phyloP scores from a whole-genome alignment of 371 early-diverging fungal genomes.

The Syncephalis fuscata region DNA sequence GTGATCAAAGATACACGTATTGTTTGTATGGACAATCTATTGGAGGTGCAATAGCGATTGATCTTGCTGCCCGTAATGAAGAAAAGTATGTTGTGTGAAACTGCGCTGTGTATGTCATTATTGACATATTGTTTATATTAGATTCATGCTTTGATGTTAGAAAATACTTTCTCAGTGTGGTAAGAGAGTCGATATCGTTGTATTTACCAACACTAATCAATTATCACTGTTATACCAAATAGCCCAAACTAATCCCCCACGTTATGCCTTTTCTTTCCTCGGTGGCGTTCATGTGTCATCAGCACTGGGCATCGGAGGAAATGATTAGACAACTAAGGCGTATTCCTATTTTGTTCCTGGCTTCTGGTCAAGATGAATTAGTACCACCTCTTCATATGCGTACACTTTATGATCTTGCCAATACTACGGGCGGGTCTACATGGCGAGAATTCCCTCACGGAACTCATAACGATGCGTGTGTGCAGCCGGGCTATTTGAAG shows the following conservation, averaged over 20 bases:
- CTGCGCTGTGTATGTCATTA: background rate
- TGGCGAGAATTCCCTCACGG: slow-evolving; percentile 51
- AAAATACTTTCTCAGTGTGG: slow-evolving; percentile 86
- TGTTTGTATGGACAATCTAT: slow-evolving; percentile 88
- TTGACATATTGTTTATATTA: background rate
- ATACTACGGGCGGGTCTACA: background rate
- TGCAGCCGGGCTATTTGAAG: slow-evolving; percentile 75
- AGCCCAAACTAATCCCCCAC: slow-evolving; percentile 74
- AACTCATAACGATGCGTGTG: slow-evolving; percentile 83
- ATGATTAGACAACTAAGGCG: slow-evolving; percentile 44
- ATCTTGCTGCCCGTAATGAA: slow-evolving; percentile 59
- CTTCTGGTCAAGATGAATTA: slow-evolving; percentile 70
- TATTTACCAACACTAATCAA: background rate
- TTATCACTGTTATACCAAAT: background rate
- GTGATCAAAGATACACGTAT: slow-evolving; percentile 53
- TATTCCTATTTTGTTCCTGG: slow-evolving; percentile 71
- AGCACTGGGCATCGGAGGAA: slow-evolving; percentile 73
- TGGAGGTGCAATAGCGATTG: slow-evolving; percentile 95
- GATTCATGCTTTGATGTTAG: slow-evolving; percentile 72
- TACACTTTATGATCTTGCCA: slow-evolving; percentile 30
- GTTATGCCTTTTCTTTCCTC: slow-evolving; percentile 60
- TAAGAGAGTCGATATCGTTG: slow-evolving; percentile 13
- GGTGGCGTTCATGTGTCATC: slow-evolving; percentile 67
- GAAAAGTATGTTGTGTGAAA: slow-evolving; percentile 17
- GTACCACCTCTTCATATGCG: slow-evolving; percentile 82